Evolutionary conservation across 139 green algal species (phyloP).

Genomic region (Volvox reticuliferus): DNA sequence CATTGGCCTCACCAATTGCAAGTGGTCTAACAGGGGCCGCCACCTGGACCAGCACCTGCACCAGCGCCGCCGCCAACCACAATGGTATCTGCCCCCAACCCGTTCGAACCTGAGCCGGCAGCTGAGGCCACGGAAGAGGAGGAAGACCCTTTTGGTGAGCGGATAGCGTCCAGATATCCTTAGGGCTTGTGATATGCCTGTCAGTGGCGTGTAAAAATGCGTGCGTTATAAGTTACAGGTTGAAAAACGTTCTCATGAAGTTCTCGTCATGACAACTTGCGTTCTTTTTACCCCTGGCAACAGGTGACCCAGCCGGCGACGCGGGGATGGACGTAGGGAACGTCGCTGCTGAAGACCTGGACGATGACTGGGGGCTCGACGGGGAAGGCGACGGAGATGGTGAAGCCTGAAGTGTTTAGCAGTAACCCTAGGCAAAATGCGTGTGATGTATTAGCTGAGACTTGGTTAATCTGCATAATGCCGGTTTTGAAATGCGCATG

Average conservation of each 20-base stretch:
- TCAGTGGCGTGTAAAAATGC: background rate
- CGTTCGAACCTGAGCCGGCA: constrained; percentile 7
- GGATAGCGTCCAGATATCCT: background rate
- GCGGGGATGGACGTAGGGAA: background rate
- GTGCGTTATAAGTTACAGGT: no score
- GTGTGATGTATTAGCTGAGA: no score
- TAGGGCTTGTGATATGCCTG: background rate
- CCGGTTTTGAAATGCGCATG: no score
- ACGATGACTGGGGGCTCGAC: constrained; percentile 80
- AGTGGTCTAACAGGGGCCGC: background rate
- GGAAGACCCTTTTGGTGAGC: constrained; percentile 46
- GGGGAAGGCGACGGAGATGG: constrained; percentile 55
- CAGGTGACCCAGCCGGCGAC: constrained; percentile 33
- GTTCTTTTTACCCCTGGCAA: background rate
- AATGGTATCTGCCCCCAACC: background rate
- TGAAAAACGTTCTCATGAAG: no score
- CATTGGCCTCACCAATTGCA: background rate
- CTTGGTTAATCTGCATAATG: no score
- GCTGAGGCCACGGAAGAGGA: constrained; percentile 27
- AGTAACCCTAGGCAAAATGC: background rate
- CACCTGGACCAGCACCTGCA: background rate
- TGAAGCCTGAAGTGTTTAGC: background rate
- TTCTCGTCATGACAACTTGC: background rate
- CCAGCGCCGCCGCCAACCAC: background rate
- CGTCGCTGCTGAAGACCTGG: constrained; percentile 50